Base-by-base conservation (phyloP, 2,329 filamentous ascomycete species). In the Ceratocystis alfenasii region DNA sequence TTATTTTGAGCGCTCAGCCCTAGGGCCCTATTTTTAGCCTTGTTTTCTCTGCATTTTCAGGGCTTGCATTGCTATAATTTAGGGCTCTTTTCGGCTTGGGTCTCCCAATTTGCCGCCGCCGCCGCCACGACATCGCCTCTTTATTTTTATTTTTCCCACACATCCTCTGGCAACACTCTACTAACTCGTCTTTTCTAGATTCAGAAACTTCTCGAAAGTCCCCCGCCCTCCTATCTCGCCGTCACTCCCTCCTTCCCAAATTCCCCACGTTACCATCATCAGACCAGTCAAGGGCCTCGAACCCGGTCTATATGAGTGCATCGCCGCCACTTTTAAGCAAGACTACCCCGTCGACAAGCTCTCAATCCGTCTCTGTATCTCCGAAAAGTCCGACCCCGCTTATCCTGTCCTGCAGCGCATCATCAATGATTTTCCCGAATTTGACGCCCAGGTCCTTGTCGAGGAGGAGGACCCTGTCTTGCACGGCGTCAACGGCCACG, bases 261-360 rank as follows among this genome's bases (percentile, higher is more conserved):
- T 90, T 2, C 93, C 92, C 17, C 86, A 90, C 76, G 82, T 99
- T 71, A 97, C 94, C 41, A 82, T 96, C 68, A 91, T 99, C 70
- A 88, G 94, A 1, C 95, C 94, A 0, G 87, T 96, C 69, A 97
- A 96, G 76, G 94, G 92, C 68, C 81, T 95, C 66, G 94, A 97
- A 74, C 89, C 91, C 3, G 84, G 86, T 69, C 84, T 97, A 28
- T 96, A 95, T 79, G 90, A 96, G 72, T 97, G 94, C 72, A 86
- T 99, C 50, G 88, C 89, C 36, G 88, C 92, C 4, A 90, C 88
- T 1, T 92, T 96, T 74, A 84, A 79, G 60, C 92, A 96, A 74
- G 81, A 84, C 65, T 97, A 97, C 73, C 90, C 93, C 0, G 75
- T 74, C 45, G 80, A 88, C 71, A 91, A 87, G 72, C 75, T 96